These are phyloP conservation scores for Rickenella mellea DNA, from an alignment of 768 basidiomycete genomes.

Conservation along the genomic window DNA sequence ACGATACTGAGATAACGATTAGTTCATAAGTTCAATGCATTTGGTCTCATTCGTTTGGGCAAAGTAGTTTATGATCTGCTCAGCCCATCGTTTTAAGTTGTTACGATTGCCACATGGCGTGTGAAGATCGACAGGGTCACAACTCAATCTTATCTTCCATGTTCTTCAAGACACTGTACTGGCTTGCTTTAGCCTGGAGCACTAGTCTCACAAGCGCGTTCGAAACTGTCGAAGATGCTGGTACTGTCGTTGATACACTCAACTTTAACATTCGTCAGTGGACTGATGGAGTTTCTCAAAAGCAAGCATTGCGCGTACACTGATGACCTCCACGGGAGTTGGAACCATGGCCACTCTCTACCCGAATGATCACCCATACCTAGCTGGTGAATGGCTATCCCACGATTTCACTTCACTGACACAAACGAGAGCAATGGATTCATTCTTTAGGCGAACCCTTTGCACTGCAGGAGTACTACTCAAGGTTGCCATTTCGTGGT, in stretches of 20 bases:
- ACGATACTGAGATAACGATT: slow-evolving; percentile 16
- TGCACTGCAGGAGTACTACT: slow-evolving; percentile 46
- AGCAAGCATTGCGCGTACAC: slow-evolving; percentile 34
- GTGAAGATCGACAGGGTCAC: neutral
- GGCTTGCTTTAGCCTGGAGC: too few species aligned
- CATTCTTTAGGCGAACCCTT: slow-evolving; percentile 35
- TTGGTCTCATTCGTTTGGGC: neutral
- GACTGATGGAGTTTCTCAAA: slow-evolving; percentile 2
- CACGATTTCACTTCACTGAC: neutral
- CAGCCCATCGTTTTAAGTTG: neutral
- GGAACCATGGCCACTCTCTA: slow-evolving; percentile 44
- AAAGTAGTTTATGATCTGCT: neutral
- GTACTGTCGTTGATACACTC: slow-evolving; percentile 16
- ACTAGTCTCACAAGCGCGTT: slow-evolving; percentile 10
- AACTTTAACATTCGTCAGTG: slow-evolving; percentile 1
- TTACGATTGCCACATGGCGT: neutral
- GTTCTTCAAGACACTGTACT: neutral
- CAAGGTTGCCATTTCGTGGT: slow-evolving; percentile 17
- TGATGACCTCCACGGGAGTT: slow-evolving; percentile 32
- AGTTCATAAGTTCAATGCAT: neutral
- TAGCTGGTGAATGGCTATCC: slow-evolving; percentile 22
- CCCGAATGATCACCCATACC: slow-evolving; percentile 28
- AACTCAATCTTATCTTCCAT: neutral
- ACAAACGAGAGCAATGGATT: neutral
- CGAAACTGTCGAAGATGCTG: slow-evolving; percentile 42